Evolutionary conservation across 192 early-diverging fungal species (phyloP).

Genomic region (Umbelopsis isabellina): DNA sequence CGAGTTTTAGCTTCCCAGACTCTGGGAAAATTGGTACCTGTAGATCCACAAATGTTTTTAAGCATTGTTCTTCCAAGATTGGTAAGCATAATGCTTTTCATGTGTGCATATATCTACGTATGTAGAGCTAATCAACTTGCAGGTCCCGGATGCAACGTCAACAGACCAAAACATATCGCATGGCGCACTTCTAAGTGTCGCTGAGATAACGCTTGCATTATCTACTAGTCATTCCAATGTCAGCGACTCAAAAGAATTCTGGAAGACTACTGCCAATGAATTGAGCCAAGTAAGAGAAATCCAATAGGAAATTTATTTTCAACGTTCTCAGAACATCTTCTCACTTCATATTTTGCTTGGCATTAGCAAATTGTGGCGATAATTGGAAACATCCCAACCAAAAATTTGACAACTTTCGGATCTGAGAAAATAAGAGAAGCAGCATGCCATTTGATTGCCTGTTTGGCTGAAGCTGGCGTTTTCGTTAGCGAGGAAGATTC

Average conservation of each 20-base stretch:
- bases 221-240: constrained; percentile 26
- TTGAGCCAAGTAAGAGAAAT: constrained; percentile 29
- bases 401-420: constrained; percentile 58
- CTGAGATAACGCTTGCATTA: constrained; percentile 60
- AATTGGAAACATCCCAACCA: constrained; percentile 40
- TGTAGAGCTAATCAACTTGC: neutral
- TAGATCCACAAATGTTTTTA: constrained; percentile 61
- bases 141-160: constrained; percentile 50
- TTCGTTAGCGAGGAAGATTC: neutral
- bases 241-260: neutral
- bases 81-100: constrained; percentile 39
- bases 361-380: constrained; percentile 41
- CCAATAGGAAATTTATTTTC: neutral
- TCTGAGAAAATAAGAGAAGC: constrained; percentile 61
- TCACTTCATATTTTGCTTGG: neutral
- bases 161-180: constrained; percentile 60
- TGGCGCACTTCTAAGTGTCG: constrained; percentile 63
- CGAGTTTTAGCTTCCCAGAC: constrained; percentile 78
- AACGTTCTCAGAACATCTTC: neutral
- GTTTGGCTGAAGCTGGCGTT: constrained; percentile 38
- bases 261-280: constrained; percentile 24
- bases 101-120: neutral
- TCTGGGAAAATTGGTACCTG: constrained; percentile 63
- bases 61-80: constrained; percentile 58
- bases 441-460: constrained; percentile 51